Evolutionary conservation across 495 filamentous ascomycete species (phyloP).

Genomic region (Podospora anserina): DNA sequence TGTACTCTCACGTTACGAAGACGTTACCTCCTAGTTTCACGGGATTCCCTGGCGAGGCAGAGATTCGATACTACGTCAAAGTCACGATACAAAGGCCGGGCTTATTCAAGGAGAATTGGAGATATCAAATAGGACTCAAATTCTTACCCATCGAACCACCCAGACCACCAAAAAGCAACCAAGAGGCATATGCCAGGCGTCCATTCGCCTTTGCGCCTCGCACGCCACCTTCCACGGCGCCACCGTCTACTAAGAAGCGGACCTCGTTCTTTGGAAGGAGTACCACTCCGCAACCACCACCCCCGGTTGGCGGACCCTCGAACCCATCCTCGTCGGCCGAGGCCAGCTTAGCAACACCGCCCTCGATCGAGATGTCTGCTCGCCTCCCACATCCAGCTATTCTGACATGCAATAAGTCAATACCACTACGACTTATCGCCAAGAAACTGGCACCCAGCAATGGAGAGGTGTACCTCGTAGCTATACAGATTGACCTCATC

Average conservation of each 20-base stretch:
- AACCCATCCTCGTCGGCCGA: not conserved
- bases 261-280: conserved; percentile 49
- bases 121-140: conserved; percentile 60
- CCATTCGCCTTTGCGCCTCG: conserved; percentile 67
- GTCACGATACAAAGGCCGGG: conserved; percentile 79
- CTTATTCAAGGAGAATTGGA: conserved; percentile 82
- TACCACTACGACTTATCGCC: conserved; percentile 76
- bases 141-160: conserved; percentile 94
- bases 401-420: conserved; percentile 78
- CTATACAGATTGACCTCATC: conserved; percentile 75
- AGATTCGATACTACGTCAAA: conserved; percentile 91
- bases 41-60: conserved; percentile 75
- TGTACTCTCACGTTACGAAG: conserved; percentile 69
- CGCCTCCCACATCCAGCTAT: conserved; percentile 85
- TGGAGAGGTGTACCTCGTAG: conserved; percentile 68
- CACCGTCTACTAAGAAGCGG: conserved; percentile 43
- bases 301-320: not conserved
- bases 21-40: conserved; percentile 85
- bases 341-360: conserved; percentile 25
- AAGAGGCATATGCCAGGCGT: conserved; percentile 80
- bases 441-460: conserved; percentile 65
- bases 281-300: conserved; percentile 7
- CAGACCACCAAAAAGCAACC: conserved; percentile 58
- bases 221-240: conserved; percentile 19
- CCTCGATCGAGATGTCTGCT: conserved; percentile 63